Percentiles rank a stretch among this genome's conserved stretches.
These are phyloP conservation scores for Mucor indicus DNA, from an alignment of 371 early-diverging fungal species.

Conservation along the genomic window DNA sequence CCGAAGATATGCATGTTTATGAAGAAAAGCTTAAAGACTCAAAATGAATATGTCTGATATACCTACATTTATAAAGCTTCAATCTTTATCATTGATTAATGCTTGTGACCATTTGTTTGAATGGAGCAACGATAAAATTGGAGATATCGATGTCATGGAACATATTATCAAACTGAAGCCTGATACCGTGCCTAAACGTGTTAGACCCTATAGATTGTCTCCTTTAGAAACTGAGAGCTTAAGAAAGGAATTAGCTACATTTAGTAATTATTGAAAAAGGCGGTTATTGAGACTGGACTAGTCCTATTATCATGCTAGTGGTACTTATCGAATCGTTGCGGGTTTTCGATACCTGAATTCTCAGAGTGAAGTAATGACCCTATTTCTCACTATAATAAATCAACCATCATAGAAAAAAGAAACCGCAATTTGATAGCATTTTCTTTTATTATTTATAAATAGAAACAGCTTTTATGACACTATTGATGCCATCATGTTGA, in stretches of 20 bases:
- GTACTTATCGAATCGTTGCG: background rate
- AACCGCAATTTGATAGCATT: too few relatives aligned
- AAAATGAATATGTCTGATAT: too few relatives aligned
- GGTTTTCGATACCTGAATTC: background rate
- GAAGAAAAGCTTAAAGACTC: too few relatives aligned
- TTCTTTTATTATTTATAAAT: too few relatives aligned
- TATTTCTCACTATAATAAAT: too few relatives aligned
- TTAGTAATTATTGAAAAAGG: constrained; percentile 10
- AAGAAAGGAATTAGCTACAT: background rate
- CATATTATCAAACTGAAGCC: background rate
- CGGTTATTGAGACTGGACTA: background rate
- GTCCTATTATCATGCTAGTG: background rate
- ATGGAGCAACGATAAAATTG: constrained; percentile 6
- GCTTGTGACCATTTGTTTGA: constrained; percentile 3
- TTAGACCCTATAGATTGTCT: background rate
- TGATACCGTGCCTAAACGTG: background rate
- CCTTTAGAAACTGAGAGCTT: background rate
- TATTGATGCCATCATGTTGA: background rate
- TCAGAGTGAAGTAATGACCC: background rate
- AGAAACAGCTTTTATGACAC: too few relatives aligned
- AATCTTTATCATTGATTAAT: too few relatives aligned
- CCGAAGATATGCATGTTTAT: too few relatives aligned
- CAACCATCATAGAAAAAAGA: too few relatives aligned
- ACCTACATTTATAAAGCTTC: too few relatives aligned
- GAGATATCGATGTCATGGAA: background rate